Evolutionary conservation across 176 grass and related monocot species (phyloP).

Genomic region (Bothriochloa decipiens): DNA sequence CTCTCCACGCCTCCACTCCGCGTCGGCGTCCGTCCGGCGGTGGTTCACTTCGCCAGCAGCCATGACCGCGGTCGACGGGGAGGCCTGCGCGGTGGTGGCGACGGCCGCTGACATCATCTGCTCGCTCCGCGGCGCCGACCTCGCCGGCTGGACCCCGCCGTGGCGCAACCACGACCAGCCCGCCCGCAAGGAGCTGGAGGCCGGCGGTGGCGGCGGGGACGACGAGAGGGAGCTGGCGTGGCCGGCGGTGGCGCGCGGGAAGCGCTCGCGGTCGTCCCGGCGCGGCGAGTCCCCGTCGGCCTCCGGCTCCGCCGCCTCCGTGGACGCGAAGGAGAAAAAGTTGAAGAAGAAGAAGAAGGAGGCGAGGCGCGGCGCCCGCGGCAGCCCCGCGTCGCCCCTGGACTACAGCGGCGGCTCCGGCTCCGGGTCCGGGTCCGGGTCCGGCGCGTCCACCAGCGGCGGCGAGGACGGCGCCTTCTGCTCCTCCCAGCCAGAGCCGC

Average conservation of each 20-base stretch:
- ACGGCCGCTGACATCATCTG: conserved; percentile 52
- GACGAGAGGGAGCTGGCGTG: not conserved
- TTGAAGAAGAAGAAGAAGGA: conserved; percentile 2
- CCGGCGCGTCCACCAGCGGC: conserved; percentile 62
- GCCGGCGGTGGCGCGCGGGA: conserved; percentile 41
- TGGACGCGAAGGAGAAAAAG: too few relatives aligned
- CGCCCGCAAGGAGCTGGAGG: not conserved
- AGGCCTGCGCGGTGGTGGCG: not conserved
- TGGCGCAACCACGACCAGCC: conserved; percentile 9
- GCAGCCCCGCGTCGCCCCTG: conserved; percentile 62
- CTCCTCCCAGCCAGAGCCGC: conserved; percentile 16
- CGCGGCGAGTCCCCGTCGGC: conserved; percentile 34
- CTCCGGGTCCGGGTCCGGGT: not conserved
- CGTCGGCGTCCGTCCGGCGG: not conserved
- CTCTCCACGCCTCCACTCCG: conserved; percentile 1
- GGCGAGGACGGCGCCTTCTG: conserved; percentile 61
- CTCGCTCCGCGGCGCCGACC: conserved; percentile 41
- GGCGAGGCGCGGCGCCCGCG: conserved; percentile 22
- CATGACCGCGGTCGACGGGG: conserved; percentile 22
- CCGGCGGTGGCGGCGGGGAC: not conserved
- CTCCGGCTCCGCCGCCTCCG: conserved; percentile 3
- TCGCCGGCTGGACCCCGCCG: conserved; percentile 49
- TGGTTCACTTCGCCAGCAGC: not conserved
- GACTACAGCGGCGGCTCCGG: conserved; percentile 53
- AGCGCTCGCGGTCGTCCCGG: conserved; percentile 53